Evolutionary conservation across 2,329 filamentous ascomycete genomes (phyloP).

Genomic region (Colletotrichum neosansevieriae): DNA sequence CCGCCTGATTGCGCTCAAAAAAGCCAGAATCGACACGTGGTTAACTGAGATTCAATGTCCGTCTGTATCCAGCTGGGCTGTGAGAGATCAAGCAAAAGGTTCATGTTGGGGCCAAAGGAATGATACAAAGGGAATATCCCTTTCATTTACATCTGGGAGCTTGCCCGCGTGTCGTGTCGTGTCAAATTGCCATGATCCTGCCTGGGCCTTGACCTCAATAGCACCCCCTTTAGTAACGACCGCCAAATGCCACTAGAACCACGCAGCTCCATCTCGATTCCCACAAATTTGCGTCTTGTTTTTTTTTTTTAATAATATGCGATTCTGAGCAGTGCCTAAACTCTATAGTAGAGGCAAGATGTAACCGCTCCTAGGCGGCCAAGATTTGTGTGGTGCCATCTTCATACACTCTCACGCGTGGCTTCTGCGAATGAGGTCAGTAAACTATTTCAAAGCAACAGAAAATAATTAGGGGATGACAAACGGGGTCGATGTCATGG

Average conservation of each 20-base stretch:
- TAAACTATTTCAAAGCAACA: not conserved
- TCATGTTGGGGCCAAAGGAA: too few relatives aligned
- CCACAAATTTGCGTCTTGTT: too few relatives aligned
- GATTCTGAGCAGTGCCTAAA: not conserved
- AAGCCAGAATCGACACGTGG: too few relatives aligned
- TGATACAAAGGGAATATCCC: too few relatives aligned
- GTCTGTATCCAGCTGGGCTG: not conserved
- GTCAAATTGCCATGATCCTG: too few relatives aligned
- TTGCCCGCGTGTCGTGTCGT: too few relatives aligned
- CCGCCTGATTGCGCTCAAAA: not conserved
- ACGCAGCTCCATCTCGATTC: too few relatives aligned
- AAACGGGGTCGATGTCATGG: slow-evolving; percentile 43
- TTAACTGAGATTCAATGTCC: not conserved
- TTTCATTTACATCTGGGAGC: too few relatives aligned
- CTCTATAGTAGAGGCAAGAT: not conserved
- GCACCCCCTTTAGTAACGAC: too few relatives aligned
- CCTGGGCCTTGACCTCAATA: too few relatives aligned
- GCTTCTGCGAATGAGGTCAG: slow-evolving; percentile 5
- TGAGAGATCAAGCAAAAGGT: not conserved
- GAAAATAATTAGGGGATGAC: not conserved
- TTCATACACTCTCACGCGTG: slow-evolving; percentile 34
- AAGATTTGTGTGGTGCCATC: slow-evolving; percentile 34
- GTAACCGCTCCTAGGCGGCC: not conserved
- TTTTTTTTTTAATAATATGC: too few relatives aligned
- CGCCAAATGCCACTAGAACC: too few relatives aligned